A percentile compares a stretch with the other conserved stretches of the same genome.
Evolutionary conservation across 176 grass and related monocot genomes (phyloP).

Genomic region (Ampelocalamus luodianensis): DNA sequence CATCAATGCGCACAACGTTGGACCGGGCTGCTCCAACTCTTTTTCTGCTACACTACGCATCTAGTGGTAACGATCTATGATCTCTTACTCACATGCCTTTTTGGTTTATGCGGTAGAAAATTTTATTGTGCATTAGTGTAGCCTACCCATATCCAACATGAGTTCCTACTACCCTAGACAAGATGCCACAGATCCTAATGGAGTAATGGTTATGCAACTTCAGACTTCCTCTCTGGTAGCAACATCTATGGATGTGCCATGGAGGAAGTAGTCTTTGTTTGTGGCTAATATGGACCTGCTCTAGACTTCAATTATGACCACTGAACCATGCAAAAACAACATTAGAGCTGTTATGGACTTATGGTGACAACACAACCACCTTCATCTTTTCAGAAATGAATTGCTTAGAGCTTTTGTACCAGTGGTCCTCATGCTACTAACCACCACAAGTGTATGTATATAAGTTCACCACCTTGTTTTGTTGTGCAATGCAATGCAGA

Average conservation of each 20-base stretch:
- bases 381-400: not conserved
- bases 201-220: constrained; percentile 34
- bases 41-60: too few relatives aligned
- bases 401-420: not conserved
- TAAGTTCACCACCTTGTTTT: not conserved
- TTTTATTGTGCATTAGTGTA: too few relatives aligned
- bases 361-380: constrained; percentile 47
- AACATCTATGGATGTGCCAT: constrained; percentile 29
- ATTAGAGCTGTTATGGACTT: not conserved
- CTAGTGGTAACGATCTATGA: too few relatives aligned
- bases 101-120: too few relatives aligned
- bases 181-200: constrained; percentile 26
- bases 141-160: not conserved
- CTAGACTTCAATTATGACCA: constrained; percentile 54
- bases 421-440: constrained; percentile 41
- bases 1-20: too few relatives aligned
- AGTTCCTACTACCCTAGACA: constrained; percentile 32
- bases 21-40: too few relatives aligned
- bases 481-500: not conserved
- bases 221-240: constrained; percentile 36
- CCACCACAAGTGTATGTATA: not conserved
- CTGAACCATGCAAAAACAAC: constrained; percentile 40
- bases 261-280: constrained; percentile 32
- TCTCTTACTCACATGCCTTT: too few relatives aligned
- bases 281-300: not conserved